A percentile compares a stretch with the other conserved stretches of the same genome.
Evolutionary conservation across 2,329 filamentous ascomycete genomes (phyloP).

Genomic region (Phaeomoniella chlamydospora): DNA sequence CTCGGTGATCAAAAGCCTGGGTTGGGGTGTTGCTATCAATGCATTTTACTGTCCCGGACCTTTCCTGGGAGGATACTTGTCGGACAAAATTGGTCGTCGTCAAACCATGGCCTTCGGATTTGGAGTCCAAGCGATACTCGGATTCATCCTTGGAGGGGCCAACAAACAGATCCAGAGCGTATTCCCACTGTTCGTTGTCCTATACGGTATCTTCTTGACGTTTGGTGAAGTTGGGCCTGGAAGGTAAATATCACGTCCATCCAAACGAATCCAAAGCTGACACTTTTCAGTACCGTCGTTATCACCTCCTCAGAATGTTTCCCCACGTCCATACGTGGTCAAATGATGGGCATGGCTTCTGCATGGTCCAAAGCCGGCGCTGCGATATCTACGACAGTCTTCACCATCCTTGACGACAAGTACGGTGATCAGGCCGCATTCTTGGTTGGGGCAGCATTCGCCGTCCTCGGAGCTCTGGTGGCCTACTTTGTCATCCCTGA

Average conservation of each 20-base stretch:
- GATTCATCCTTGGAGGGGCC: conserved; percentile 36
- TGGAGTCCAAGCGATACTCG: conserved; percentile 27
- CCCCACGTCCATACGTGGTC: conserved; percentile 34
- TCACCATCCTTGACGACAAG: conserved; percentile 33
- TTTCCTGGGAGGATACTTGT: conserved; percentile 32
- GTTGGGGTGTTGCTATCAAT: conserved; percentile 33
- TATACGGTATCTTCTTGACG: conserved; percentile 36
- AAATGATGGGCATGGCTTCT: conserved; percentile 33
- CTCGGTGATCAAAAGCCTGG: conserved; percentile 24
- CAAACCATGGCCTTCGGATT: conserved; percentile 39
- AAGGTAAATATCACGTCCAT: background rate
- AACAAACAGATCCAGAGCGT: conserved; percentile 28
- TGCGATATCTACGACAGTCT: conserved; percentile 35
- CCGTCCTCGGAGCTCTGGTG: conserved; percentile 28
- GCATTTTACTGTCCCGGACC: conserved; percentile 36
- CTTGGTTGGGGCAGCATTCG: conserved; percentile 35
- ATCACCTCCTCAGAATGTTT: conserved; percentile 31
- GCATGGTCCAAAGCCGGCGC: conserved; percentile 36
- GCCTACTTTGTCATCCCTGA: conserved; percentile 33
- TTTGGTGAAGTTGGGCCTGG: conserved; percentile 38
- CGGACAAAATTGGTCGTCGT: conserved; percentile 33
- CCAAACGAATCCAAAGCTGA: conserved; percentile 1
- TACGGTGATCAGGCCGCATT: conserved; percentile 36
- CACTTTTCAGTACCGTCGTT: conserved; percentile 18
- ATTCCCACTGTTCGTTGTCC: conserved; percentile 35